Percentiles rank a stretch among this genome's conserved stretches.
Conservation (phyloP, 768 basidiomycete species). For the Pleurotus salmoneostramineus region DNA sequence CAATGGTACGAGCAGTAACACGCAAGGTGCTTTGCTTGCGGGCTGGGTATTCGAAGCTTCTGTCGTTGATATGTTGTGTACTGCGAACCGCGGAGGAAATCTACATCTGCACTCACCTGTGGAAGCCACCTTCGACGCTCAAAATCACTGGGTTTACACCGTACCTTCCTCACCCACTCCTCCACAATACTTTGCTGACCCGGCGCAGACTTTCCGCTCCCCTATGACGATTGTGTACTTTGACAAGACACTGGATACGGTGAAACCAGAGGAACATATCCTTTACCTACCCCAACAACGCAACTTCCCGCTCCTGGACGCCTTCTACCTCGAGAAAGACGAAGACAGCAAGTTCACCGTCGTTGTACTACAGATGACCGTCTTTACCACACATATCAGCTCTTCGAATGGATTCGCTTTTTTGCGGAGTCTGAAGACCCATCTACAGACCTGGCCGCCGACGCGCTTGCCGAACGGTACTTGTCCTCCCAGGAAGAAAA, state of each 20-base stretch:
- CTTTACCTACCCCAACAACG: neutral
- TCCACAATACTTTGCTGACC: neutral
- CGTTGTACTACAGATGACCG: neutral
- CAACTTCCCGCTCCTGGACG: slow-evolving; percentile 1
- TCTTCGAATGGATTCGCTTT: neutral
- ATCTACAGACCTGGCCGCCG: neutral
- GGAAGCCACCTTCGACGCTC: neutral
- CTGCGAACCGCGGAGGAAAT: neutral
- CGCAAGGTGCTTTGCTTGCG: neutral
- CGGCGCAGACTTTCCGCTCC: neutral
- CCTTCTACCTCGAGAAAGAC: neutral
- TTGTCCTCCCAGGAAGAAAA: neutral
- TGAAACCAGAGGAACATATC: neutral
- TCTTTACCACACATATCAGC: neutral
- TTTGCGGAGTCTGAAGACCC: neutral
- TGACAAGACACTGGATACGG: neutral
- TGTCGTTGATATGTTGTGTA: neutral
- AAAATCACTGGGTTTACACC: neutral
- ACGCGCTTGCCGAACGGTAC: neutral
- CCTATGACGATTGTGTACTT: neutral
- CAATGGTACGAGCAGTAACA: too few relatives aligned
- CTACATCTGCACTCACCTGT: neutral
- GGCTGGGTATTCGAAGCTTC: neutral
- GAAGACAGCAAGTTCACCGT: neutral
- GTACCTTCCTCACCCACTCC: neutral